Percentiles rank a stretch among this genome's conserved stretches.
Conservation (phyloP, 108 stramenopile species). For the Nannochloropsis salina region DNA sequence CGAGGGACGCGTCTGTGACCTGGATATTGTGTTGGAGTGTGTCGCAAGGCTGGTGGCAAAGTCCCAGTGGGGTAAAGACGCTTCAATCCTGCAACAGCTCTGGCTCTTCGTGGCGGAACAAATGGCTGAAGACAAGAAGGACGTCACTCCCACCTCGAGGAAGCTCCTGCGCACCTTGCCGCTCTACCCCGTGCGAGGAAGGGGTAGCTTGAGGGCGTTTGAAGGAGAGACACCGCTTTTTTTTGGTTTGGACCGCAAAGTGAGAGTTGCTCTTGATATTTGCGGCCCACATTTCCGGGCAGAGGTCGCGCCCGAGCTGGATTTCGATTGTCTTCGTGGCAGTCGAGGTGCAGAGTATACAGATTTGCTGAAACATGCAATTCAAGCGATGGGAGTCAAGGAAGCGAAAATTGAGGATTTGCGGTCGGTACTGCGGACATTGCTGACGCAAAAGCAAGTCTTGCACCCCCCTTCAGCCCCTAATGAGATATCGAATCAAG, state of each 20-base stretch:
- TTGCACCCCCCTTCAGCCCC: not conserved
- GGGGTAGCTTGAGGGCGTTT: not conserved
- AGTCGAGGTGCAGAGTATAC: not conserved
- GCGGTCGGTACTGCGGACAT: not conserved
- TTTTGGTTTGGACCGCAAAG: not conserved
- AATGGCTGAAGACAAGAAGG: not conserved
- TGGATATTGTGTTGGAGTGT: not conserved
- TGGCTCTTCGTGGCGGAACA: not conserved
- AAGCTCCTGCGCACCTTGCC: not conserved
- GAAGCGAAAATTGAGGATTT: not conserved
- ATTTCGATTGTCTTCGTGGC: slow-evolving; percentile 14
- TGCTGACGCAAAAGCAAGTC: not conserved
- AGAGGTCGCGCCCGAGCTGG: not conserved
- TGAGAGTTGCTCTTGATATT: not conserved
- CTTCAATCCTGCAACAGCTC: not conserved
- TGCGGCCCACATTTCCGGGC: not conserved
- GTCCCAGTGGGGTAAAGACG: not conserved
- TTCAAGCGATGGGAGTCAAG: not conserved
- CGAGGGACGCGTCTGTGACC: not conserved
- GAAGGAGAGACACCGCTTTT: not conserved
- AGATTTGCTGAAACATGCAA: not conserved
- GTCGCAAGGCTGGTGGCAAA: not conserved
- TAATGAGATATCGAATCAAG: not conserved
- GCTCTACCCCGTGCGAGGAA: not conserved
- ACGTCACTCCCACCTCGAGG: not conserved